These are phyloP conservation scores for Pilaira anomala DNA, from an alignment of 192 early-diverging fungal genomes.

Conservation along the genomic window DNA sequence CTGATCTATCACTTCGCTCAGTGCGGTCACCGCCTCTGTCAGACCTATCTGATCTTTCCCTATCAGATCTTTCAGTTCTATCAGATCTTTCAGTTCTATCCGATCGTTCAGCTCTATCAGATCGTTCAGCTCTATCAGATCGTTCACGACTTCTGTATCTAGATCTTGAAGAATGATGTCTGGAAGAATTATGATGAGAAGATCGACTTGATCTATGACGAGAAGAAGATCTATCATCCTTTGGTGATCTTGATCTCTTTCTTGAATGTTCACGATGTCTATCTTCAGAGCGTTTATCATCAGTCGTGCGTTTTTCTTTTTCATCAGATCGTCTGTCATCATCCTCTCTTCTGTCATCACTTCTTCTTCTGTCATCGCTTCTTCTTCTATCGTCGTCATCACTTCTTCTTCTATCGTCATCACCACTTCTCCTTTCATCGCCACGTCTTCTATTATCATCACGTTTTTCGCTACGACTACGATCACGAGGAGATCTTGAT, in stretches of 20 bases:
- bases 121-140: no score
- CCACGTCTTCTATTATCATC: not conserved
- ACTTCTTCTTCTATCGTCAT: not conserved
- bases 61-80: conserved; percentile 24
- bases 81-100: conserved; percentile 35
- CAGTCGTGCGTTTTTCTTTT: not conserved
- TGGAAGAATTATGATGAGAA: conserved; percentile 15
- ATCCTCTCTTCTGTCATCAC: not conserved
- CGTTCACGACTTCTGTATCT: conserved; percentile 37
- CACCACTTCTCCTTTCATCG: not conserved
- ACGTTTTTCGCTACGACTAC: not conserved
- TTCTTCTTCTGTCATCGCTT: conserved; percentile 4
- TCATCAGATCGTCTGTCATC: not conserved
- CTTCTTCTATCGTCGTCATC: not conserved
- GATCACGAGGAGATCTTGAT: conserved; percentile 16
- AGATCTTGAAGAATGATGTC: conserved; percentile 20
- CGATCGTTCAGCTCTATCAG: not conserved
- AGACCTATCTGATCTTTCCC: not conserved
- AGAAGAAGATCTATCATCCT: not conserved
- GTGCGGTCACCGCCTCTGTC: no score
- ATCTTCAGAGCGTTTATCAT: not conserved
- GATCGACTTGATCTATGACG: conserved; percentile 21
- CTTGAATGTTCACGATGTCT: not conserved
- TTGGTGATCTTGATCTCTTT: not conserved
- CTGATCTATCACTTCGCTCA: no score